Evolutionary conservation across 2,329 filamentous ascomycete species (phyloP).

Genomic region (Colletotrichum sublineola): DNA sequence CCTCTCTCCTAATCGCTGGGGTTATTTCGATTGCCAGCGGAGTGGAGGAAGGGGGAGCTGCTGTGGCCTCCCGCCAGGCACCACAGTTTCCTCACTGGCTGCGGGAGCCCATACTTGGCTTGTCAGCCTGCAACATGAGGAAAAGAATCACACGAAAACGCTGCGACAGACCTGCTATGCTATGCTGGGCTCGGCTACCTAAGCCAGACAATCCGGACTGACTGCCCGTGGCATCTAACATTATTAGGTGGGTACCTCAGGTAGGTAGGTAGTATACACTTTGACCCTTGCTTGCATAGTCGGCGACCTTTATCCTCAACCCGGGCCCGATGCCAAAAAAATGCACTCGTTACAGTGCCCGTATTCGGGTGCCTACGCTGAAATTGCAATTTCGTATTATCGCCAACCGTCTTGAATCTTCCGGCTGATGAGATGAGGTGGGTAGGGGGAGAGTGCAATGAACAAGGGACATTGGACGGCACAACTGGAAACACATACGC

Average conservation of each 20-base stretch:
- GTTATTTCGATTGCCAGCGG: conserved; percentile 13
- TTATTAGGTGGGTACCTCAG: no score
- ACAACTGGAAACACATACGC: neutral
- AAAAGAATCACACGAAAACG: conserved; percentile 1
- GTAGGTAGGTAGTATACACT: no score
- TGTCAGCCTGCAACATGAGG: conserved; percentile 4
- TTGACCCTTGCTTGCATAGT: neutral
- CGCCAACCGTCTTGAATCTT: conserved; percentile 14
- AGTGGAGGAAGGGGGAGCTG: conserved; percentile 10
- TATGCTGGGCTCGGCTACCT: neutral
- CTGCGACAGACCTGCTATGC: neutral
- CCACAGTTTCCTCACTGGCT: conserved; percentile 29
- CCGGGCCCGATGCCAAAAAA: neutral
- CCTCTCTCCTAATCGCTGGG: conserved; percentile 17
- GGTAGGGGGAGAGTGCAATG: conserved; percentile 10
- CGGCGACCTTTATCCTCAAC: neutral
- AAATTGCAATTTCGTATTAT: conserved; percentile 40
- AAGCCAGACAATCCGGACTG: neutral
- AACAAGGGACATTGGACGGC: neutral
- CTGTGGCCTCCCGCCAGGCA: conserved; percentile 22
- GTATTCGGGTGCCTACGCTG: neutral
- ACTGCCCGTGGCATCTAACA: neutral
- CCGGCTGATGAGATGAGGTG: conserved; percentile 12
- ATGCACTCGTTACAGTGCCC: neutral
- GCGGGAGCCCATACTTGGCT: conserved; percentile 1